Evolutionary conservation across 2,329 filamentous ascomycete species (phyloP), one percentile per base, ranked within the genome.

Genomic region (Clonostachys rosea): DNA sequence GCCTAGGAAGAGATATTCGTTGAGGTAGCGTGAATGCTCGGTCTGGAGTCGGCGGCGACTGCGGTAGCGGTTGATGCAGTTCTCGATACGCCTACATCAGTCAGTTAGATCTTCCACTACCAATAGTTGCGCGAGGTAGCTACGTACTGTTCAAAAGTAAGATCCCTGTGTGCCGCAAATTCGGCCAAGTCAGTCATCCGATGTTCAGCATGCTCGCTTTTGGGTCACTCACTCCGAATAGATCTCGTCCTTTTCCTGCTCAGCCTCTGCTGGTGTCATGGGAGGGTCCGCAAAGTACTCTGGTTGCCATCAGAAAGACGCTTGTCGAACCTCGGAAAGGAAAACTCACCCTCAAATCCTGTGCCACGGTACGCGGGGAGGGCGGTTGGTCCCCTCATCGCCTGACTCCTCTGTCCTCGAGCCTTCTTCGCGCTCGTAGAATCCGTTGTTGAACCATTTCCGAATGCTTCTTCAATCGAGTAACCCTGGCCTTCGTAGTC

Each of bases 211-310:
- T 13, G 9, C 11, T 17, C 34, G 9, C 1, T 17, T 16, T n/a
- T 14, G 20, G 14, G 34, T 6, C 14, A 68, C 83, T 62, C 70
- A 87, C 73, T 69, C 62, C 53, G 81, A 63, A 59, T 96, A 99
- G 20, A 94, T 69, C 12, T 78, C 72, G 17, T 76, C 58, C 39
- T 59, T 69, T 58, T 95, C 88, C 44, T 86, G 75, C 4, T 75
- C 67, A 43, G 80, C 76, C 59, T 95, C 84, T 0, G 74, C 75
- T 0, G 85, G 83, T 0, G 86, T 91, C 50, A 95, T 68, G 0
- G 91, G 91, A 1, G 84, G 76, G 63, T 97, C 92, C 12, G 87
- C 83, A 60, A 81, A 94, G 63, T 82, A 89, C 51, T 91, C 85
- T 79, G 48, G 9, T 43, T 33, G 7, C 6, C 14, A 24, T 44